A percentile compares a stretch with the other conserved stretches of the same genome.
phyloP scores from a whole-genome alignment of 805 yeast genomes.

The Saturnispora sanitii region DNA sequence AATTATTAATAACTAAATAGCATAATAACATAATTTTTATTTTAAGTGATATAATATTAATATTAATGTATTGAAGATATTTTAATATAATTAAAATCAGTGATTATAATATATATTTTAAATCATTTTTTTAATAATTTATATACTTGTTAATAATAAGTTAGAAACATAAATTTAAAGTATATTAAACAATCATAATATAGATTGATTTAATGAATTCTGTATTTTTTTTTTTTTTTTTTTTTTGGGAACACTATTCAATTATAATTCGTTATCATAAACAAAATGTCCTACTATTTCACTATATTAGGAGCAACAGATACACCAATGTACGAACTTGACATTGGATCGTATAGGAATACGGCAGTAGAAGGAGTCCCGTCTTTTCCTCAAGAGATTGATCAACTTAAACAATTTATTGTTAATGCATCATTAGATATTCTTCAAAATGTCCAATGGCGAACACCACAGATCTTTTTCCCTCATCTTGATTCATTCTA shows the following conservation, averaged over 20 bases:
- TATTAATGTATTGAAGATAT: too few species aligned
- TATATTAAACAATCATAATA: background rate
- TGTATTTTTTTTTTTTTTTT: background rate
- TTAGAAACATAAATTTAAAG: too few species aligned
- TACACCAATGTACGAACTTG: constrained; percentile 78
- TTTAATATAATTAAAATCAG: too few species aligned
- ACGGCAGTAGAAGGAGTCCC: constrained; percentile 51
- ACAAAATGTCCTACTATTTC: constrained; percentile 66
- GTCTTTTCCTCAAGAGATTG: constrained; percentile 56
- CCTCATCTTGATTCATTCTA: constrained; percentile 81
- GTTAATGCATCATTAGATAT: constrained; percentile 83
- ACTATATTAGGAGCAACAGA: constrained; percentile 83
- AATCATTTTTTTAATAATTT: too few species aligned
- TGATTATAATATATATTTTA: too few species aligned
- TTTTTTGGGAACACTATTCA: background rate
- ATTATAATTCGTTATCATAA: background rate
- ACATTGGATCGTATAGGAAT: constrained; percentile 65
- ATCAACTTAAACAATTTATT: constrained; percentile 79
- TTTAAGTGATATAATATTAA: too few species aligned
- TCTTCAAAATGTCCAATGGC: constrained; percentile 87
- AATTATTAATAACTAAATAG: too few species aligned
- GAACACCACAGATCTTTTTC: constrained; percentile 50
- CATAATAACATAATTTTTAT: too few species aligned
- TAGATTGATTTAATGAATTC: background rate
- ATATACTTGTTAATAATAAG: too few species aligned